Conservation (phyloP, 164 flowering plant species). For the Umbilicus rupestris region DNA sequence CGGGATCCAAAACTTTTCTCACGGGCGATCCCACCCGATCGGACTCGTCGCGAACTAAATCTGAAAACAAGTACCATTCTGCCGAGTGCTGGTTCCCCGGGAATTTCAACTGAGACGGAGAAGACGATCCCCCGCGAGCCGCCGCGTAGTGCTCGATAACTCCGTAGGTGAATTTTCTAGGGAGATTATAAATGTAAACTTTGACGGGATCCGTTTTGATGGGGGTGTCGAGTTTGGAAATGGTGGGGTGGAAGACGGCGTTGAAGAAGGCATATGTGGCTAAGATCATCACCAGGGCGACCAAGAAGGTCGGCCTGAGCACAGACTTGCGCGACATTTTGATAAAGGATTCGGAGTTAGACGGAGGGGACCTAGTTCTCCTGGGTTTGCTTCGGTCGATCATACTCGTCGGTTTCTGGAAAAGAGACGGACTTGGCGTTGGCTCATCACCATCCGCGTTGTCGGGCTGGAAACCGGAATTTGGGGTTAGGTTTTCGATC, state of each 20-base stretch:
- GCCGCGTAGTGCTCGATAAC: constrained; percentile 62
- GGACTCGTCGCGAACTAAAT: constrained; percentile 31
- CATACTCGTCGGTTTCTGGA: background rate
- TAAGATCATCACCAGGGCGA: background rate
- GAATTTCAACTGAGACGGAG: constrained; percentile 33
- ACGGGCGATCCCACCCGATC: constrained; percentile 42
- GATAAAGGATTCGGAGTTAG: background rate
- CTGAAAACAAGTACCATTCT: constrained; percentile 80
- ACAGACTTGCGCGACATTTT: constrained; percentile 10
- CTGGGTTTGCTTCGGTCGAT: constrained; percentile 4
- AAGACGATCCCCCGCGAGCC: constrained; percentile 42
- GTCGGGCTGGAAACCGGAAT: no score
- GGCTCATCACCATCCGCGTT: no score
- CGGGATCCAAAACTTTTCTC: constrained; percentile 56
- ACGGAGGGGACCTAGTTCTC: background rate
- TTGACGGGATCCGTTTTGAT: constrained; percentile 21
- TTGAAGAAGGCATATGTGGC: background rate
- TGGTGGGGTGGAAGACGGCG: background rate
- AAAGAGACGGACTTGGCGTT: no score
- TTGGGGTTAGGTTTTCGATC: no score
- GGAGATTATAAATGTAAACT: constrained; percentile 71
- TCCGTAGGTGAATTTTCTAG: constrained; percentile 70
- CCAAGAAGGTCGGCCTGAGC: background rate
- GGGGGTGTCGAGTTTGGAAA: background rate
- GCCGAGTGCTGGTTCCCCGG: constrained; percentile 95